Percentiles rank a stretch among this genome's conserved stretches.
Conservation (phyloP, 1,139 yeast species). For the Yamadazyma trypodendri region DNA sequence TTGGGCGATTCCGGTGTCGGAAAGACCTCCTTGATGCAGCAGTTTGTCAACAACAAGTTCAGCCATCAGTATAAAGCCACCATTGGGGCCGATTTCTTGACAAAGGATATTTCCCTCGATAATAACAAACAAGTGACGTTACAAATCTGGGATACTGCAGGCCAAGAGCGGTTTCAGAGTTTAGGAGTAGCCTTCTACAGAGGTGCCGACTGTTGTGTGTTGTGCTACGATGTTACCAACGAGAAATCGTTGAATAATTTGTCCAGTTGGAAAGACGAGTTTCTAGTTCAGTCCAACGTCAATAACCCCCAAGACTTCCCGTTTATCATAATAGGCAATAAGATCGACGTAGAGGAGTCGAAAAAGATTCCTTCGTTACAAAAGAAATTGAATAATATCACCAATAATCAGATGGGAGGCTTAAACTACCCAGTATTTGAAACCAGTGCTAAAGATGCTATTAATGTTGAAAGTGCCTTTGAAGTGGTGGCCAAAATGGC, state of each 20-base stretch:
- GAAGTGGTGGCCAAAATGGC: slow-evolving; percentile 97
- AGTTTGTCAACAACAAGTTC: slow-evolving; percentile 92
- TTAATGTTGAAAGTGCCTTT: slow-evolving; percentile 92
- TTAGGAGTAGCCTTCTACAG: slow-evolving; percentile 96
- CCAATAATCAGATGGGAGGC: slow-evolving; percentile 73
- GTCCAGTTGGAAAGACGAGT: slow-evolving; percentile 93
- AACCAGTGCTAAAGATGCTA: slow-evolving; percentile 91
- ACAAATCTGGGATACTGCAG: slow-evolving; percentile 99
- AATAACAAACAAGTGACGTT: slow-evolving; percentile 65
- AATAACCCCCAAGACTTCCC: slow-evolving; percentile 94
- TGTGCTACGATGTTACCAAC: slow-evolving; percentile 92
- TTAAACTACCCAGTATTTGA: slow-evolving; percentile 86
- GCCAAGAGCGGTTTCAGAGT: slow-evolving; percentile 96
- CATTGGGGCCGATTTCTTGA: slow-evolving; percentile 94
- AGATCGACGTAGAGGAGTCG: slow-evolving; percentile 90
- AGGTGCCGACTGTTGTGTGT: slow-evolving; percentile 97
- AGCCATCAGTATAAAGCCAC: slow-evolving; percentile 97
- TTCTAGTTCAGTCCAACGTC: slow-evolving; percentile 88
- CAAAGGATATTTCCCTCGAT: slow-evolving; percentile 85
- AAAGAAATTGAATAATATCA: slow-evolving; percentile 83
- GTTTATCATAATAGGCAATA: slow-evolving; percentile 90
- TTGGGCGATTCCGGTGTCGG: slow-evolving; percentile 98
- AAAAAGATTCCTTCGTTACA: slow-evolving; percentile 75
- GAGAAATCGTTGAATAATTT: slow-evolving; percentile 88
- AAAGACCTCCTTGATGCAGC: slow-evolving; percentile 93